phyloP scores from a whole-genome alignment of 225 moss, liverwort and hornwort species.

The Bryoerythrophyllum caledonicum region DNA sequence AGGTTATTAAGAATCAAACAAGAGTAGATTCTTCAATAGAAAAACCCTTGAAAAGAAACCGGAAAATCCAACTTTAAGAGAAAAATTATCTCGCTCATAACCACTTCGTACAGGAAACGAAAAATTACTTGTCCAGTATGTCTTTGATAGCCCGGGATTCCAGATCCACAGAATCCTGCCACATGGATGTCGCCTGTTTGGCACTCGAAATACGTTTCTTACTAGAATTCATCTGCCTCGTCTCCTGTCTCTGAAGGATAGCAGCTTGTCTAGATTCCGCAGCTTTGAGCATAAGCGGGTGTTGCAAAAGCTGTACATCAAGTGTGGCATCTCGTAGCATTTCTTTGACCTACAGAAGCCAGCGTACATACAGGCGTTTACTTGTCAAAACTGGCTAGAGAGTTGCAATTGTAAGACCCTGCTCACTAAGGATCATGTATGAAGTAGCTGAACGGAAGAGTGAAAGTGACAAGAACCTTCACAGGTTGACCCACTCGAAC shows the following conservation, averaged over 20 bases:
- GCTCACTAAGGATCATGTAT: constrained; percentile 5
- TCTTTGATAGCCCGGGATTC: constrained; percentile 75
- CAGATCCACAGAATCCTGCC: constrained; percentile 79
- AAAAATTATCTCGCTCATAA: constrained; percentile 2
- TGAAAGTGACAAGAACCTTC: constrained; percentile 61
- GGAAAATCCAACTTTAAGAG: too few species aligned
- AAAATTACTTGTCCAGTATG: constrained; percentile 66
- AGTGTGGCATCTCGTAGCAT: constrained; percentile 72
- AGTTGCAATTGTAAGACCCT: constrained; percentile 10
- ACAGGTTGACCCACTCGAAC: constrained; percentile 97
- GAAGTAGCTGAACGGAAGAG: constrained; percentile 13
- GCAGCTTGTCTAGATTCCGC: constrained; percentile 69
- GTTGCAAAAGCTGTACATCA: constrained; percentile 74
- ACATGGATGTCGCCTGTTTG: constrained; percentile 72
- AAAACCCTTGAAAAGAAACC: background rate
- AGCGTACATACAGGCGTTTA: constrained; percentile 14
- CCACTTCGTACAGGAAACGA: constrained; percentile 7
- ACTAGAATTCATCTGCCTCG: constrained; percentile 70
- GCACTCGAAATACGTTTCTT: constrained; percentile 76
- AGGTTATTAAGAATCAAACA: constrained; percentile 13
- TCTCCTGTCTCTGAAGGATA: constrained; percentile 58
- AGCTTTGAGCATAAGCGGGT: constrained; percentile 83
- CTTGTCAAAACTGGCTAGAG: background rate
- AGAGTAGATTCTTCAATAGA: background rate
- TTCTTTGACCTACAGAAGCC: constrained; percentile 80